These are phyloP conservation scores for Papilionanthe hybrid DNA, from an alignment of 116 monocot species.

Conservation along the genomic window DNA sequence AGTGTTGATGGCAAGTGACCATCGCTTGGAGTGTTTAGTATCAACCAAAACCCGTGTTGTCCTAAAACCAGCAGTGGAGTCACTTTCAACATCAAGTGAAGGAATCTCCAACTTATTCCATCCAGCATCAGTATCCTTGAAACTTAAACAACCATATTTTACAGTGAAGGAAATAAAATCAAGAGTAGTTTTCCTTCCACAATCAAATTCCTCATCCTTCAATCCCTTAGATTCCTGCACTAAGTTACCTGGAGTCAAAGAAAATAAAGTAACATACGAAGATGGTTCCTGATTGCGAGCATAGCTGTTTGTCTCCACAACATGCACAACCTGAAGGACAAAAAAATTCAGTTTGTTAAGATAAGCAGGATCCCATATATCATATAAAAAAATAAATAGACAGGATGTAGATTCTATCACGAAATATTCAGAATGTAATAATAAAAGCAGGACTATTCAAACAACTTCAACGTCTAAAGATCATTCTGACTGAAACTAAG, in stretches of 20 bases:
- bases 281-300: conserved; percentile 25
- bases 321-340: conserved; percentile 80
- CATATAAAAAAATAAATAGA: background rate
- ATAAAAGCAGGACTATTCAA: background rate
- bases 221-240: conserved; percentile 52
- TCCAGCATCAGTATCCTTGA: conserved; percentile 36
- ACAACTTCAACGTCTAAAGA: background rate
- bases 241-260: conserved; percentile 69
- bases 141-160: conserved; percentile 73
- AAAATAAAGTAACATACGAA: conserved; percentile 78
- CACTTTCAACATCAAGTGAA: conserved; percentile 55
- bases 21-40: conserved; percentile 72
- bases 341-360: background rate
- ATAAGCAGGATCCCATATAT: background rate
- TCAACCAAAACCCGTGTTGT: conserved; percentile 57
- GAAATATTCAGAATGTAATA: background rate
- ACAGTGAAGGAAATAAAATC: conserved; percentile 75
- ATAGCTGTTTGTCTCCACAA: conserved; percentile 53
- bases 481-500: background rate
- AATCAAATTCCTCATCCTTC: conserved; percentile 62
- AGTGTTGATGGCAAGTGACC: conserved; percentile 78
- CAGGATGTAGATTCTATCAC: background rate
- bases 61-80: conserved; percentile 38
- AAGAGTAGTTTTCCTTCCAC: conserved; percentile 43
- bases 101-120: conserved; percentile 80